A percentile compares a stretch with the other conserved stretches of the same genome.
Evolutionary conservation across 176 grass and related monocot genomes (phyloP).

Genomic region (Poa annua): DNA sequence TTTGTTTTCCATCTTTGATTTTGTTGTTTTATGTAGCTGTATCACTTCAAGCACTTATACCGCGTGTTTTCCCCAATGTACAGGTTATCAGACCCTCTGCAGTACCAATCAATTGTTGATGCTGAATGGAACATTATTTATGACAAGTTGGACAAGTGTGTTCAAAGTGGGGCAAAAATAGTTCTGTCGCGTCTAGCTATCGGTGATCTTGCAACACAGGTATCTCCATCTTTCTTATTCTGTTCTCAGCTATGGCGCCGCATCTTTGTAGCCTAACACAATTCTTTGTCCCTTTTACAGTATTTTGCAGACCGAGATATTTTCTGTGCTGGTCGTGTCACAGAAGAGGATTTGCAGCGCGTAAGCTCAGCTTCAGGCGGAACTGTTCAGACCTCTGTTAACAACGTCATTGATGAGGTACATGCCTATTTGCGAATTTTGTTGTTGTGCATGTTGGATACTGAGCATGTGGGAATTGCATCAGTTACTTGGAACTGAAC

Average conservation of each 20-base stretch:
- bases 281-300: conserved; percentile 46
- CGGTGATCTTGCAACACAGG: conserved; percentile 97
- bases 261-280: conserved; percentile 10
- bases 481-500: background rate
- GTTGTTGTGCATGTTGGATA: background rate
- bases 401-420: conserved; percentile 88
- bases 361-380: conserved; percentile 88
- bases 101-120: conserved; percentile 99
- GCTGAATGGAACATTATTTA: conserved; percentile 99
- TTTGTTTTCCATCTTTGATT: conserved; percentile 12
- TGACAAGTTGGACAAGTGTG: conserved; percentile 98
- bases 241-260: background rate
- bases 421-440: background rate
- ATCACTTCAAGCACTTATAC: too few relatives aligned
- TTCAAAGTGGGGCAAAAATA: conserved; percentile 90
- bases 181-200: conserved; percentile 87
- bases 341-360: conserved; percentile 89
- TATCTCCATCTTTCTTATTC: conserved; percentile 30
- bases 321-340: conserved; percentile 94
- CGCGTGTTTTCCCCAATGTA: background rate
- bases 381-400: conserved; percentile 89
- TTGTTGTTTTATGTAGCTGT: background rate
- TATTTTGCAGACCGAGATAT: conserved; percentile 93
- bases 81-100: conserved; percentile 87
- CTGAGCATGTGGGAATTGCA: conserved; percentile 6